Percentiles rank a stretch among this genome's conserved stretches.
phyloP scores from a whole-genome alignment of 306 rosid genomes.

The Castanopsis chinensis region DNA sequence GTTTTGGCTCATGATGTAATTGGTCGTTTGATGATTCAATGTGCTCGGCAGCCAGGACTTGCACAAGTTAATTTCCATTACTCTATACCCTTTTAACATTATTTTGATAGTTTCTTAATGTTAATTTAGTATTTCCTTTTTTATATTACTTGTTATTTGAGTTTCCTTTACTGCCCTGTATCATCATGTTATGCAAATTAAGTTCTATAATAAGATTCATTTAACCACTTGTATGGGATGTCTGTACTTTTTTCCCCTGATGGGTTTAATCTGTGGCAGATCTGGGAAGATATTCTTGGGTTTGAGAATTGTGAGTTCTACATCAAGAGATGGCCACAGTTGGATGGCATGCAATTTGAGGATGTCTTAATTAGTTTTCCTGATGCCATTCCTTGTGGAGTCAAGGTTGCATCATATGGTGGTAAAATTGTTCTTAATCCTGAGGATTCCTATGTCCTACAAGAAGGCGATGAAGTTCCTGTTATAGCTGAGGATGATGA shows the following conservation, averaged over 20 bases:
- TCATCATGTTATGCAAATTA: conserved; percentile 13
- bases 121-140: too few species aligned
- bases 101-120: not conserved
- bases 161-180: not conserved
- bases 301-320: conserved; percentile 93
- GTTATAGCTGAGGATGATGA: conserved; percentile 95
- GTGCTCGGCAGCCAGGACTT: conserved; percentile 97
- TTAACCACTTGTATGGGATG: conserved; percentile 6
- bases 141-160: not conserved
- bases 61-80: conserved; percentile 67
- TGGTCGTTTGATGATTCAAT: conserved; percentile 96
- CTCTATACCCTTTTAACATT: not conserved
- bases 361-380: conserved; percentile 79
- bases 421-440: conserved; percentile 86
- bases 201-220: conserved; percentile 2
- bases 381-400: conserved; percentile 91
- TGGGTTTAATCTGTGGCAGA: conserved; percentile 49
- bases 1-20: conserved; percentile 97
- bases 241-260: not conserved
- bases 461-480: conserved; percentile 87
- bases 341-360: conserved; percentile 78
- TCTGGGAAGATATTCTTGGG: conserved; percentile 96
- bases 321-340: conserved; percentile 87
- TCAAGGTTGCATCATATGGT: conserved; percentile 71
- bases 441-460: conserved; percentile 74